Percentiles rank a stretch among this genome's conserved stretches.
These are phyloP conservation scores for Microsporum canis DNA, from an alignment of 2,329 filamentous ascomycete genomes.

Conservation along the genomic window DNA sequence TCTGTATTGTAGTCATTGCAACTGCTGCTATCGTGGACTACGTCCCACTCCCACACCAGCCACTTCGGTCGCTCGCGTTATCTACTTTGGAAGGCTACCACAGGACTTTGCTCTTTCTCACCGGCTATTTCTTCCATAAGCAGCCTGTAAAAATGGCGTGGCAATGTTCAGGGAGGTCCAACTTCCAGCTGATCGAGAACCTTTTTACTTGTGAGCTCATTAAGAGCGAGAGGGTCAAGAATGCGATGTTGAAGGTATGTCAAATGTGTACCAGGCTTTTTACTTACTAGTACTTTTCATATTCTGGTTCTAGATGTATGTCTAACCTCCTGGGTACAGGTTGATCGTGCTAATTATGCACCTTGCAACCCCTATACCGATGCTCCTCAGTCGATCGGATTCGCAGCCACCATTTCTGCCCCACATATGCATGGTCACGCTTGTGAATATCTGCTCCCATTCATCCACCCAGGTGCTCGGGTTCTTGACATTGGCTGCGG, in stretches of 20 bases:
- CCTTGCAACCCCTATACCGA: constrained; percentile 61
- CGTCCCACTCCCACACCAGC: neutral
- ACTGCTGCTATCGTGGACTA: neutral
- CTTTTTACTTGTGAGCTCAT: constrained; percentile 63
- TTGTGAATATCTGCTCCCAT: constrained; percentile 50
- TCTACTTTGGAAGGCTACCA: neutral
- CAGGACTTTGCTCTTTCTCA: neutral
- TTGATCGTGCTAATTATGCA: constrained; percentile 79
- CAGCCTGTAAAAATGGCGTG: constrained; percentile 61
- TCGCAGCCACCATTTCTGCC: constrained; percentile 58
- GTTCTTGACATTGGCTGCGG: constrained; percentile 66
- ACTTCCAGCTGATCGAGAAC: constrained; percentile 66
- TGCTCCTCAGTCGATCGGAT: constrained; percentile 57
- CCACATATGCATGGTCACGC: constrained; percentile 63
- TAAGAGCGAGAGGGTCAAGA: constrained; percentile 56
- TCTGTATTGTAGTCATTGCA: neutral
- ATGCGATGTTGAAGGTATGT: constrained; percentile 64
- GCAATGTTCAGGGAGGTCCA: constrained; percentile 66
- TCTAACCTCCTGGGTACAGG: constrained; percentile 37
- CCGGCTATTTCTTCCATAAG: constrained; percentile 10
- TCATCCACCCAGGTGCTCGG: constrained; percentile 43
- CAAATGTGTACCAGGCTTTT: neutral
- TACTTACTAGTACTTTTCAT: neutral
- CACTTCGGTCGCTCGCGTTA: neutral
- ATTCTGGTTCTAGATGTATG: neutral